Evolutionary conservation across 345 rosid genomes (phyloP).

Genomic region (Trapa bicornis): DNA sequence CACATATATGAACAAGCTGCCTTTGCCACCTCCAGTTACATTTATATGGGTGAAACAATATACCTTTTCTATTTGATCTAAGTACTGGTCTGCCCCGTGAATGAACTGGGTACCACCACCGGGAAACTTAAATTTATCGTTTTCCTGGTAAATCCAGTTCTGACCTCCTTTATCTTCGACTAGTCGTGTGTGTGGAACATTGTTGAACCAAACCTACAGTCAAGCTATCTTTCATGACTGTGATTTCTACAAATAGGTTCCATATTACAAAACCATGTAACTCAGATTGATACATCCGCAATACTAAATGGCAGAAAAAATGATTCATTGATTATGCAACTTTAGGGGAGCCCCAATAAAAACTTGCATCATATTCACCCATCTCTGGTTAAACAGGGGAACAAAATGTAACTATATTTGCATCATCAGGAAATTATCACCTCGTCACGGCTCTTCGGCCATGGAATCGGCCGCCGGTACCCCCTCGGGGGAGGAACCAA

Average conservation of each 20-base stretch:
- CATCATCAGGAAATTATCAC: slow-evolving; percentile 16
- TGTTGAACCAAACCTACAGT: slow-evolving; percentile 69
- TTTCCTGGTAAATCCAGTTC: slow-evolving; percentile 68
- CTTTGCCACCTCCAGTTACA: neutral
- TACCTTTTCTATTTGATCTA: slow-evolving; percentile 80
- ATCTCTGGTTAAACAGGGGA: neutral
- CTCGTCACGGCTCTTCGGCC: slow-evolving; percentile 97
- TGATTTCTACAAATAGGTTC: neutral
- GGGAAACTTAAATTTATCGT: slow-evolving; percentile 83
- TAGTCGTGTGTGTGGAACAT: slow-evolving; percentile 75
- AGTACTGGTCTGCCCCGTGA: slow-evolving; percentile 84
- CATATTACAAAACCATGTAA: neutral
- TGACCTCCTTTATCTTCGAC: slow-evolving; percentile 97
- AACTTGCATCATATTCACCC: neutral
- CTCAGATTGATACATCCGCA: neutral
- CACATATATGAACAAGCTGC: neutral
- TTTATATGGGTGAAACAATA: neutral
- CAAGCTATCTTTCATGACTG: neutral
- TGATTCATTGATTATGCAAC: neutral
- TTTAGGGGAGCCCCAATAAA: neutral
- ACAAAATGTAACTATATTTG: neutral
- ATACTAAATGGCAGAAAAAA: neutral
- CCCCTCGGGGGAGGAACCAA: slow-evolving; percentile 66
- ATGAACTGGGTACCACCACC: slow-evolving; percentile 99
- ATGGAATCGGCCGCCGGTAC: slow-evolving; percentile 57